These are phyloP conservation scores for Adansonia madagascariensis DNA, from an alignment of 441 rosid genomes.

Conservation along the genomic window DNA sequence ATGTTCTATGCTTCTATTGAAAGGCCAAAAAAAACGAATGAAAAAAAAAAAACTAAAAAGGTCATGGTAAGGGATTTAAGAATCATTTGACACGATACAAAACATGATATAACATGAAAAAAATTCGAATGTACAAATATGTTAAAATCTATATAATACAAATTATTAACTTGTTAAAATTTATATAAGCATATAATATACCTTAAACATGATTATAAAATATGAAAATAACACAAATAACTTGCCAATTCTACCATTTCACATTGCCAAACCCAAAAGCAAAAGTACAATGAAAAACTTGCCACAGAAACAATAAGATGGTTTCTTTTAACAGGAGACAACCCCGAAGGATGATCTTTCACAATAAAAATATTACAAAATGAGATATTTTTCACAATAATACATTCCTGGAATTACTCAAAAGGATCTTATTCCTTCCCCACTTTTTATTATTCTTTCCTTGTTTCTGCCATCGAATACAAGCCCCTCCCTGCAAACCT, in stretches of 20 bases:
- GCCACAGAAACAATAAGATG: not conserved
- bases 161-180: no score
- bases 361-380: not conserved
- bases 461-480: conserved; percentile 17
- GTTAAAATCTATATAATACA: no score
- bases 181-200: no score
- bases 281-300: not conserved
- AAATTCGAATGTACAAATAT: no score
- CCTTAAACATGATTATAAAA: no score
- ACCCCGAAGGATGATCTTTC: not conserved
- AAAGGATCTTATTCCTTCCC: not conserved
- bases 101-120: no score
- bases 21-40: not conserved
- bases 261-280: no score
- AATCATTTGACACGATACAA: not conserved
- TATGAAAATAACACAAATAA: no score
- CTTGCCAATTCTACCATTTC: no score
- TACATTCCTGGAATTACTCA: conserved; percentile 9
- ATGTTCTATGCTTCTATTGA: conserved; percentile 1
- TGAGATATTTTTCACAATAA: conserved; percentile 12
- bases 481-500: conserved; percentile 17
- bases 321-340: not conserved
- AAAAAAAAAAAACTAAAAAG: no score
- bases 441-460: conserved; percentile 15
- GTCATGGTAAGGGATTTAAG: not conserved